phyloP scores from a whole-genome alignment of 2,329 filamentous ascomycete genomes.

The Hortaea werneckii region DNA sequence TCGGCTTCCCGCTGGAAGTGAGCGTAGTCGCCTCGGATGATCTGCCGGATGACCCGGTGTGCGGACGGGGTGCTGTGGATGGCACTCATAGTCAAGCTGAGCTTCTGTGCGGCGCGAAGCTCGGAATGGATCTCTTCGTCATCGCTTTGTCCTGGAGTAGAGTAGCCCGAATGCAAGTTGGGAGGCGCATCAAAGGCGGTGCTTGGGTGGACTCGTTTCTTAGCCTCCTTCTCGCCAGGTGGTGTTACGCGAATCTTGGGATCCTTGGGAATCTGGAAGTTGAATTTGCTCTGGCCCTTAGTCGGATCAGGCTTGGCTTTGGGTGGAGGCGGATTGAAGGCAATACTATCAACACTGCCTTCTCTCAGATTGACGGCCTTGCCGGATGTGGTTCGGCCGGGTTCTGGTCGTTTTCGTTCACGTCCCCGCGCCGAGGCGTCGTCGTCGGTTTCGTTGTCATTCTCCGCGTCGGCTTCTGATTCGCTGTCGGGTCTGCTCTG shows the following conservation, averaged over 20 bases:
- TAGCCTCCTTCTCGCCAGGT: slow-evolving; percentile 27
- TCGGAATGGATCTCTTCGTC: slow-evolving; percentile 77
- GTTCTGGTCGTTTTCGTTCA: slow-evolving; percentile 24
- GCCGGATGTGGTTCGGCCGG: slow-evolving; percentile 23
- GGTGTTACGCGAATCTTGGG: slow-evolving; percentile 18
- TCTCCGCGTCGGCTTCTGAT: slow-evolving; percentile 21
- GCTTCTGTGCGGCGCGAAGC: slow-evolving; percentile 76
- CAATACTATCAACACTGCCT: slow-evolving; percentile 20
- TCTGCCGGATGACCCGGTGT: slow-evolving; percentile 76
- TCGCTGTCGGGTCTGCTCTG: slow-evolving; percentile 17
- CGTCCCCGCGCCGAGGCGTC: slow-evolving; percentile 21
- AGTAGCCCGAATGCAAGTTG: slow-evolving; percentile 35
- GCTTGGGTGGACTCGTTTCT: slow-evolving; percentile 55
- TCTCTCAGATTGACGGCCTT: slow-evolving; percentile 23
- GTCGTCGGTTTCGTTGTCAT: slow-evolving; percentile 25
- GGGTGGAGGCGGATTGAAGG: slow-evolving; percentile 3
- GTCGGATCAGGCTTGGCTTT: slow-evolving; percentile 23
- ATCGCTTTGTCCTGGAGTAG: slow-evolving; percentile 53
- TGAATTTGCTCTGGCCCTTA: slow-evolving; percentile 24
- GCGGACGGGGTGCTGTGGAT: slow-evolving; percentile 66
- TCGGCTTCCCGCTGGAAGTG: slow-evolving; percentile 68
- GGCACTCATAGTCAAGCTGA: slow-evolving; percentile 70
- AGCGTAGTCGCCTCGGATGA: slow-evolving; percentile 77
- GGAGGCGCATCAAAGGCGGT: slow-evolving; percentile 71
- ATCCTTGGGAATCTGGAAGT: slow-evolving; percentile 14